Evolutionary conservation across 331 rosid genomes (phyloP).

Genomic region (Prunus yedoensis): DNA sequence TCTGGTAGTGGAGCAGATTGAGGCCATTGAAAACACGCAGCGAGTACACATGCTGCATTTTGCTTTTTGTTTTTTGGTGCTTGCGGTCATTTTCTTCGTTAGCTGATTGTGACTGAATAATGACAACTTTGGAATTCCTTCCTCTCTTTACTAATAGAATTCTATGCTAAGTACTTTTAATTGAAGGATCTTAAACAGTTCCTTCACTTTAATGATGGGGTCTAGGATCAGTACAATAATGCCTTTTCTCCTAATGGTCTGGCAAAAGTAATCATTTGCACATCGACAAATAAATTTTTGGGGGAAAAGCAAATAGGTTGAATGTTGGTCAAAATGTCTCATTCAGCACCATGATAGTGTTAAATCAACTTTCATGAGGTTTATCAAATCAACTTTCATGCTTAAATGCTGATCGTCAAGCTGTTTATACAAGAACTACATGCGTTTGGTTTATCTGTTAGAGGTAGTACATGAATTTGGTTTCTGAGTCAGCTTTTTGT

Average conservation of each 20-base stretch:
- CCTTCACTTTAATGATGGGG: constrained; percentile 45
- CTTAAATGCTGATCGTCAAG: background rate
- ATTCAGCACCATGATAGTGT: background rate
- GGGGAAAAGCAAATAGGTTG: background rate
- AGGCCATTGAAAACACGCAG: constrained; percentile 81
- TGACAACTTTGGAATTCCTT: constrained; percentile 31
- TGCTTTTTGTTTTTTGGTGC: background rate
- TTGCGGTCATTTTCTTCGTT: constrained; percentile 16
- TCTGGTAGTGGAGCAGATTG: constrained; percentile 85
- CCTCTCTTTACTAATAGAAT: constrained; percentile 19
- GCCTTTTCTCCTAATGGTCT: constrained; percentile 15
- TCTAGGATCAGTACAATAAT: constrained; percentile 35
- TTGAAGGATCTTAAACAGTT: constrained; percentile 50
- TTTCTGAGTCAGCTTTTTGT: background rate
- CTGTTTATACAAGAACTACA: background rate
- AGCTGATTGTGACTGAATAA: constrained; percentile 20
- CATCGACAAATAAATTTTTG: background rate
- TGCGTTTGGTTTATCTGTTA: background rate
- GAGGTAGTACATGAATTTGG: background rate
- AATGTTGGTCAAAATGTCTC: background rate
- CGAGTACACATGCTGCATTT: constrained; percentile 49
- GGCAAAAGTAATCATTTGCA: background rate
- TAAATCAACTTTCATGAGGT: background rate
- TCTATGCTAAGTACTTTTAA: constrained; percentile 37
- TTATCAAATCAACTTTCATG: constrained; percentile 2